Evolutionary conservation across 768 basidiomycete genomes (phyloP), one percentile per base, ranked within the genome.

Genomic region (Auriscalpium microsporum): DNA sequence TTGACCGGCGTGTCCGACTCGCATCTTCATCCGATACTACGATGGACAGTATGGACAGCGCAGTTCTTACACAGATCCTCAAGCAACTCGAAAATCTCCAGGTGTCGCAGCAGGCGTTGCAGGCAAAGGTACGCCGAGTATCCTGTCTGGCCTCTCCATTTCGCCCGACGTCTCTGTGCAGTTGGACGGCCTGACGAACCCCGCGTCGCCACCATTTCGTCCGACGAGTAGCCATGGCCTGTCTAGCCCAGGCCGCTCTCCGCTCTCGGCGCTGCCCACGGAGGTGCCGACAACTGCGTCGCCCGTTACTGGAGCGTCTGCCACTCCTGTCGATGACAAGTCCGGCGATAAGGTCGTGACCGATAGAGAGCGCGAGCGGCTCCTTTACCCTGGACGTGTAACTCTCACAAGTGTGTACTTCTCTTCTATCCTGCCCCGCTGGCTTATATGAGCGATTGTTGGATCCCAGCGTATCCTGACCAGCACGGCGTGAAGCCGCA

Each of bases 401-500:
- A 75, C 90, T 56, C 74, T 95, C 19, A 91, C 90, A 4, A 94
- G 90, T 90, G 64, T 78, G 33, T 59, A 45, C 53, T 60, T 52
- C 52, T 59, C 60, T 61, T 21, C 57, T 60, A 45, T 51, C 48
- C 45, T 16, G 52, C 46, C 14, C 48, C 44, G 8, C 34, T 10
- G 35, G 28, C 13, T 37, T 40, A 21, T 37, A 10, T 56, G 38
- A 46, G 33, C 19, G 6, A 14, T 45, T 16, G 10, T 45, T 7
- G 44, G 8, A 16, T 8, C 48, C 3, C 58, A 80, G 76, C 92
- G 2, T 95, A 96, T 68, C 93, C 94, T n/a, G 89, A 88, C 64
- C 93, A 96, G 65, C 84, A 90, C 65, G 91, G 91, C 8, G 91
- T 94, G 65, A 73, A 78, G 40, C 94, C 95, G 0, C 78, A 81